Conservation (phyloP, 176 grass and related monocot species). For the Cymbopogon citratus region DNA sequence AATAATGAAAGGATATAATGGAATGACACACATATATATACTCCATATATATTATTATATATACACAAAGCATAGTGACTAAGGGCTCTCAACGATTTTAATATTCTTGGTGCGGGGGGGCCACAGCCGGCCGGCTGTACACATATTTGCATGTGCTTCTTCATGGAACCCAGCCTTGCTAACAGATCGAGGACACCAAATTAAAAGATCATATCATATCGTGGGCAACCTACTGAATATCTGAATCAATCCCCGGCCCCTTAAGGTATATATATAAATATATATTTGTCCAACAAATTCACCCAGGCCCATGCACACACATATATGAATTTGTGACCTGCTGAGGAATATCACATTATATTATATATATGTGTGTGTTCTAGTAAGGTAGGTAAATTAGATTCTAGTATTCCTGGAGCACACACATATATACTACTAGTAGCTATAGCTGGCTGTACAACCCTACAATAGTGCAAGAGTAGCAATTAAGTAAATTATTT, state of each 20-base stretch:
- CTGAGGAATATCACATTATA: no score
- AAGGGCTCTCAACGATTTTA: not conserved
- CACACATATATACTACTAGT: no score
- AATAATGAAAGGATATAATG: slow-evolving; percentile 21
- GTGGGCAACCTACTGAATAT: not conserved
- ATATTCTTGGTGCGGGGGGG: not conserved
- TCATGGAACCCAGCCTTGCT: not conserved
- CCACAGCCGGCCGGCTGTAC: not conserved
- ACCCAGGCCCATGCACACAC: no score
- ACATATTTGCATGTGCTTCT: not conserved
- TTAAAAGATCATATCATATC: not conserved
- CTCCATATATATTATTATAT: not conserved
- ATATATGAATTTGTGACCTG: no score
- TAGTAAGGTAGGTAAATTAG: no score
- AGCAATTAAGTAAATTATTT: not conserved
- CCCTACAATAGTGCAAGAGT: no score
- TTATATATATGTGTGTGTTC: no score
- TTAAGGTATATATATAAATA: not conserved
- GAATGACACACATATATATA: slow-evolving; percentile 28
- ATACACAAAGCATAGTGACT: not conserved
- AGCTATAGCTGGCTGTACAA: no score
- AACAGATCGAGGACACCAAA: not conserved
- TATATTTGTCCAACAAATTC: no score
- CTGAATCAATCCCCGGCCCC: not conserved
- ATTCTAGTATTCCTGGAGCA: no score